A percentile compares a stretch with the other conserved stretches of the same genome.
Conservation (phyloP, 805 yeast genomes). For the Teunomyces cretensis region DNA sequence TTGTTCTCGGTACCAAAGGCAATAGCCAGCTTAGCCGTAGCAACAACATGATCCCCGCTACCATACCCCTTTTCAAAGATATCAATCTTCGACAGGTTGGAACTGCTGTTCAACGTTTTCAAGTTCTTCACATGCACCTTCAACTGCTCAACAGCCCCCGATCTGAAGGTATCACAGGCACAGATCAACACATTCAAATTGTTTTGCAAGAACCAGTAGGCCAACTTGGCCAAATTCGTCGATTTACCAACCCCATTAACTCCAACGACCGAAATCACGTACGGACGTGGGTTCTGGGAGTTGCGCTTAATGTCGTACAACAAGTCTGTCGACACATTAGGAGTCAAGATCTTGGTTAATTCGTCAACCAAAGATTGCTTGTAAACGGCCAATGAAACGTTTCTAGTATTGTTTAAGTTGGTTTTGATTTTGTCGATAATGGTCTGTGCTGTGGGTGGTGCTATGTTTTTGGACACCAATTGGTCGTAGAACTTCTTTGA, state of each 20-base stretch:
- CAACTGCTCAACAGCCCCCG: constrained; percentile 98
- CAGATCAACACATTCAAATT: constrained; percentile 83
- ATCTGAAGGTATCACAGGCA: constrained; percentile 96
- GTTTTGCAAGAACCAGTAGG: constrained; percentile 93
- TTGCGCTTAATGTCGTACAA: constrained; percentile 71
- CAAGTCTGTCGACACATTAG: constrained; percentile 85
- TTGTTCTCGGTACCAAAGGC: constrained; percentile 66
- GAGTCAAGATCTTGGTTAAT: constrained; percentile 77
- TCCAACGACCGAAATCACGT: constrained; percentile 95
- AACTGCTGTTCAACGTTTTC: constrained; percentile 58
- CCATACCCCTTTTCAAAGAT: constrained; percentile 95
- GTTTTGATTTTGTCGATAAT: constrained; percentile 69
- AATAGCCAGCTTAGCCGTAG: constrained; percentile 89
- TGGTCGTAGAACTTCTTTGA: constrained; percentile 69
- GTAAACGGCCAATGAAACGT: constrained; percentile 69
- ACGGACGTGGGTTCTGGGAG: constrained; percentile 52
- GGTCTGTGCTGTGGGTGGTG: constrained; percentile 81
- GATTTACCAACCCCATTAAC: constrained; percentile 98
- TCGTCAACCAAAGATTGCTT: constrained; percentile 63
- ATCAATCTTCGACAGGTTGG: constrained; percentile 53
- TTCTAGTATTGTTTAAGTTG: constrained; percentile 66
- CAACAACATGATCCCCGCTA: constrained; percentile 90
- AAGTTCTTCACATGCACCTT: constrained; percentile 90
- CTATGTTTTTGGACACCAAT: constrained; percentile 81
- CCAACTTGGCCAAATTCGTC: constrained; percentile 89